phyloP scores from a whole-genome alignment of 768 basidiomycete species.

The Termitomyces sp. region DNA sequence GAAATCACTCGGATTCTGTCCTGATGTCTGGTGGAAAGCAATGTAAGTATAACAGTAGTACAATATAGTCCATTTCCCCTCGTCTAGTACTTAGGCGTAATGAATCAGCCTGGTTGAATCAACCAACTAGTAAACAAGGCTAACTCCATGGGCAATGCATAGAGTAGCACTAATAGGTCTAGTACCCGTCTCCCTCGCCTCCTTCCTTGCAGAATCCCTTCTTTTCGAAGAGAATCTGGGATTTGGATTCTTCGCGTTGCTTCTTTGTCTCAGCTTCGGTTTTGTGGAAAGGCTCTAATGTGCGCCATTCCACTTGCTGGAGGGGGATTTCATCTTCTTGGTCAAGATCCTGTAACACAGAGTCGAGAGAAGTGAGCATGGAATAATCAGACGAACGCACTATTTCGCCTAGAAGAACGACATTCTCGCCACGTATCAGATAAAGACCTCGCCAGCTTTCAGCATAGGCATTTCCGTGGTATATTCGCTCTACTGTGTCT shows the following conservation, averaged over 20 bases:
- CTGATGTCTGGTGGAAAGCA: constrained; percentile 3
- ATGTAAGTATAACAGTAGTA: constrained; percentile 17
- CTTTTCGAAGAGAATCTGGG: constrained; percentile 77
- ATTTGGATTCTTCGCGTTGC: constrained; percentile 77
- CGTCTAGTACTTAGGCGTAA: constrained; percentile 18
- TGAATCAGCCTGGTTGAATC: constrained; percentile 19
- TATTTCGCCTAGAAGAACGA: constrained; percentile 94
- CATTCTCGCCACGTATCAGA: constrained; percentile 97
- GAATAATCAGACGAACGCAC: constrained; percentile 41
- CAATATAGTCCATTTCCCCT: constrained; percentile 14
- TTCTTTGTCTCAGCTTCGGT: constrained; percentile 72
- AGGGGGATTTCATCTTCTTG: constrained; percentile 85
- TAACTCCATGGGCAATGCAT: background rate
- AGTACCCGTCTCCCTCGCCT: constrained; percentile 96
- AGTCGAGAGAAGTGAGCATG: background rate
- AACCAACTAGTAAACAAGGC: background rate
- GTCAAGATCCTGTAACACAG: constrained; percentile 73
- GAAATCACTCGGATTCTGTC: constrained; percentile 10
- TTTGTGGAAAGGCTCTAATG: constrained; percentile 70
- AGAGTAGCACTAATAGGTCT: constrained; percentile 23
- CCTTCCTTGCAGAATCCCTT: constrained; percentile 94
- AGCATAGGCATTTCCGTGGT: constrained; percentile 83
- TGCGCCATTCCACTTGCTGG: constrained; percentile 66
- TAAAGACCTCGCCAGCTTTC: constrained; percentile 88
- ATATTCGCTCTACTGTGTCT: constrained; percentile 93